These are phyloP conservation scores for Leccinum boreale DNA, from an alignment of 768 basidiomycete species.

Conservation along the genomic window DNA sequence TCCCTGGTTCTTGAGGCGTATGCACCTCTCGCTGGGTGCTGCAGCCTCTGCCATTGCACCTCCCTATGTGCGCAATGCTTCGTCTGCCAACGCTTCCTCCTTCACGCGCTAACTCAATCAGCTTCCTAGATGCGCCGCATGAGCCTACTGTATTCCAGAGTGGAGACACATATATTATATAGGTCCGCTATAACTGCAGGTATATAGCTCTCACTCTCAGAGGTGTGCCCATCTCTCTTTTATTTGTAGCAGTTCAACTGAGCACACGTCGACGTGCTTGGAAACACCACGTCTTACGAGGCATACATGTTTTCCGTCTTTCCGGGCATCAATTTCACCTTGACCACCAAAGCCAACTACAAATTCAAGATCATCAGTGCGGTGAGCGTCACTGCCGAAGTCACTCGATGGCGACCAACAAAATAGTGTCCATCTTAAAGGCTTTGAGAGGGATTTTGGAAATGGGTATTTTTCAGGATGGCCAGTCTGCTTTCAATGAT, in stretches of 20 bases:
- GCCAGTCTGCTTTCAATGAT: not conserved
- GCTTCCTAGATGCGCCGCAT: too few relatives aligned
- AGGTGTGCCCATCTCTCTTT: slow-evolving; percentile 42
- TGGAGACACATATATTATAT: too few relatives aligned
- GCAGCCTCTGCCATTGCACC: too few relatives aligned
- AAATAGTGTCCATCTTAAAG: slow-evolving; percentile 1
- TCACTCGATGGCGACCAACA: slow-evolving; percentile 54
- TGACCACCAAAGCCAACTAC: slow-evolving; percentile 91
- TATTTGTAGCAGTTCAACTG: not conserved
- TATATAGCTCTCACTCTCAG: slow-evolving; percentile 59
- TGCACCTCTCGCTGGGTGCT: too few relatives aligned
- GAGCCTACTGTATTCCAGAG: too few relatives aligned
- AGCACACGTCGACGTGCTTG: slow-evolving; percentile 78
- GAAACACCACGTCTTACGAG: slow-evolving; percentile 82
- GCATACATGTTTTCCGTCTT: slow-evolving; percentile 77
- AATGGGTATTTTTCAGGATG: slow-evolving; percentile 89
- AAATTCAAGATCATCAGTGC: slow-evolving; percentile 96
- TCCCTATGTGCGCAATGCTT: too few relatives aligned
- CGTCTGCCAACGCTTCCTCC: too few relatives aligned
- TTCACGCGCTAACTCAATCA: too few relatives aligned
- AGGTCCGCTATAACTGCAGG: slow-evolving; percentile 34
- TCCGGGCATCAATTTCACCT: slow-evolving; percentile 83
- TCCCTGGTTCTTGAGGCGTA: too few relatives aligned
- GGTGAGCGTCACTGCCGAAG: slow-evolving; percentile 95
- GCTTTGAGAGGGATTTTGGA: slow-evolving; percentile 49